Conservation (phyloP, 2,329 filamentous ascomycete genomes). For the Ophiocordyceps camponoti-floridani region DNA sequence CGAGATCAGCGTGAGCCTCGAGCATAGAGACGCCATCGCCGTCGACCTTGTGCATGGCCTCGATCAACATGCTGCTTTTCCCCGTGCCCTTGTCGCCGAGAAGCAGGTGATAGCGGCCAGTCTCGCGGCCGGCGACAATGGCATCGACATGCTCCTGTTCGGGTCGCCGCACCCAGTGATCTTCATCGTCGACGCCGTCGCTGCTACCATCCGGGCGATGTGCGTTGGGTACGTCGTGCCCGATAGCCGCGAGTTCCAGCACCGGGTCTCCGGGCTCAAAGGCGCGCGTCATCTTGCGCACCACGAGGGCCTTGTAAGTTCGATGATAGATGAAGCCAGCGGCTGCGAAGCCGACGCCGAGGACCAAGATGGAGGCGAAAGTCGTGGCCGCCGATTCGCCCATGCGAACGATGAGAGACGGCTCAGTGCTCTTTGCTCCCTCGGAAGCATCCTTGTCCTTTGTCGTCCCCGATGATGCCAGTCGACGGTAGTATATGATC, state of each 20-base stretch:
- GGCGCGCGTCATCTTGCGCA: slow-evolving; percentile 84
- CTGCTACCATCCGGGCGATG: slow-evolving; percentile 9
- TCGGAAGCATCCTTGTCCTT: not conserved
- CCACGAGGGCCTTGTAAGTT: slow-evolving; percentile 74
- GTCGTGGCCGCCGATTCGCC: slow-evolving; percentile 59
- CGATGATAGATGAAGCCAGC: slow-evolving; percentile 66
- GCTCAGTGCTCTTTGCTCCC: slow-evolving; percentile 7
- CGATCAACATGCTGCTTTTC: slow-evolving; percentile 89
- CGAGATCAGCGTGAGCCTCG: slow-evolving; percentile 84
- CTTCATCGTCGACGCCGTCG: slow-evolving; percentile 2
- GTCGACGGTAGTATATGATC: too few relatives aligned
- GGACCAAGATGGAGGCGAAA: slow-evolving; percentile 53
- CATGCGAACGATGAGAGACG: slow-evolving; percentile 39
- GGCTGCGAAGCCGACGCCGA: slow-evolving; percentile 44
- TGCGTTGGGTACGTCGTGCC: slow-evolving; percentile 32
- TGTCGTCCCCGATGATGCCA: not conserved
- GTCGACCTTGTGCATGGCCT: slow-evolving; percentile 85
- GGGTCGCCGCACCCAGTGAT: slow-evolving; percentile 58
- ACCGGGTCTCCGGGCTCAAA: slow-evolving; percentile 87
- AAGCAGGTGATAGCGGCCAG: slow-evolving; percentile 78
- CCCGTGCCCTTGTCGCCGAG: slow-evolving; percentile 93
- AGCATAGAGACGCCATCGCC: slow-evolving; percentile 88
- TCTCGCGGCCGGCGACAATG: slow-evolving; percentile 58
- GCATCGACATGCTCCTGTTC: slow-evolving; percentile 68
- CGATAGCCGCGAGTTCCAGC: slow-evolving; percentile 56